phyloP scores from a whole-genome alignment of 371 early-diverging fungal species.

The Apophysomyces sp. region DNA sequence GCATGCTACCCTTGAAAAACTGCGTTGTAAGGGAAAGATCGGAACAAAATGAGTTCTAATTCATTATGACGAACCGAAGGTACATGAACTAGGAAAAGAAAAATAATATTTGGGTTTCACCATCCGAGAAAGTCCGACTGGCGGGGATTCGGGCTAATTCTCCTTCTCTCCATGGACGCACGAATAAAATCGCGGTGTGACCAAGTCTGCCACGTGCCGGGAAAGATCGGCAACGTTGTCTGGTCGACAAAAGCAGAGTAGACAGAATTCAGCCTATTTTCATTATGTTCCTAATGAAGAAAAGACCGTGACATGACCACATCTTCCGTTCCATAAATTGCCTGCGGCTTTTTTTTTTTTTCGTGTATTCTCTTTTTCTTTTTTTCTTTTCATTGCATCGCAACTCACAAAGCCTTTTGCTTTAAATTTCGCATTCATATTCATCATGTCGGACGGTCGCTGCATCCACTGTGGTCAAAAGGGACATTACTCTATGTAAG shows the following conservation, averaged over 20 bases:
- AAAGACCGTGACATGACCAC: not conserved
- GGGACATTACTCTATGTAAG: conserved; percentile 50
- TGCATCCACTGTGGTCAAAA: conserved; percentile 50
- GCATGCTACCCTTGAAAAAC: too few species aligned
- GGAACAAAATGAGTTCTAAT: not conserved
- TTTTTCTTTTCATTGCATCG: not conserved
- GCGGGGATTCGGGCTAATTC: conserved; percentile 1
- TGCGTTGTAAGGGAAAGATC: not conserved
- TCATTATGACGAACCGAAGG: not conserved
- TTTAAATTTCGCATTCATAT: not conserved
- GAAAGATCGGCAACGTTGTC: not conserved
- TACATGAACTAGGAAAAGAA: not conserved
- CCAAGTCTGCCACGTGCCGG: conserved; percentile 4
- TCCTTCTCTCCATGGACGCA: not conserved
- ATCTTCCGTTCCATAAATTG: not conserved
- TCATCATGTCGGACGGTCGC: conserved; percentile 48
- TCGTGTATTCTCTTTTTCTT: not conserved
- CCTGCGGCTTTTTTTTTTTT: not conserved
- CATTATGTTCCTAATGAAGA: conserved; percentile 1
- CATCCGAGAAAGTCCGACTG: not conserved
- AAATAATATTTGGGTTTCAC: not conserved
- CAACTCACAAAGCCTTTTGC: not conserved
- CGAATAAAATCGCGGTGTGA: conserved; percentile 3
- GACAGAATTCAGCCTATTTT: not conserved
- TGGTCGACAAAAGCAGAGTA: not conserved